Conservation (phyloP, 306 rosid species). For the Trifolium repens region DNA sequence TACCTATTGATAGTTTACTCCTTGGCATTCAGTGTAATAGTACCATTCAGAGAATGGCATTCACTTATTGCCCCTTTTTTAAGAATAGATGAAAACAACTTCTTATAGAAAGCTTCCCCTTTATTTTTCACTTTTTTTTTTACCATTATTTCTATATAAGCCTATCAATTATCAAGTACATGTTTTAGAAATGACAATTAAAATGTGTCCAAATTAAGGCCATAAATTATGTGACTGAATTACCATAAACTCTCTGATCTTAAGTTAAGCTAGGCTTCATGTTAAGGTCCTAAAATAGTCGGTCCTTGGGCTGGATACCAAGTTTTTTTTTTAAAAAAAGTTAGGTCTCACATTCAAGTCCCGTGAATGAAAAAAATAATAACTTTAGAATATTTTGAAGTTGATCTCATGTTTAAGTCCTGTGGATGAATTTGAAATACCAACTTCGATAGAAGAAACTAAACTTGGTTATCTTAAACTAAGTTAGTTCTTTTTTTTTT, state of each 20-base stretch:
- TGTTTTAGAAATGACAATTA: slow-evolving; percentile 2
- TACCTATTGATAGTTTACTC: slow-evolving; percentile 47
- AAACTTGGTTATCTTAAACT: neutral
- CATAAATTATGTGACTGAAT: no score
- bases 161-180: slow-evolving; percentile 1
- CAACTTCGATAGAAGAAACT: neutral
- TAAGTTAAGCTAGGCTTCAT: no score
- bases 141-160: neutral
- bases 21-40: neutral
- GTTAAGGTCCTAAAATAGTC: no score
- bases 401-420: no score
- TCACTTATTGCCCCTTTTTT: slow-evolving; percentile 41
- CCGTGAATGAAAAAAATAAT: no score
- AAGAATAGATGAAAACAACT: slow-evolving; percentile 31
- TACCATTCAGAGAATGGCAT: slow-evolving; percentile 19
- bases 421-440: neutral
- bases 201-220: neutral
- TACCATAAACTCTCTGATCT: no score
- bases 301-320: no score
- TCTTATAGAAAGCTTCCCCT: slow-evolving; percentile 24
- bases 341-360: no score
- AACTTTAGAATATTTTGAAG: no score
- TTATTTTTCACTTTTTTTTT: neutral
- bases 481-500: neutral
- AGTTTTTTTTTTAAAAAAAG: no score